These are phyloP conservation scores for Nicotiana tabacum DNA, from an alignment of 257 asterid species.

Conservation along the genomic window DNA sequence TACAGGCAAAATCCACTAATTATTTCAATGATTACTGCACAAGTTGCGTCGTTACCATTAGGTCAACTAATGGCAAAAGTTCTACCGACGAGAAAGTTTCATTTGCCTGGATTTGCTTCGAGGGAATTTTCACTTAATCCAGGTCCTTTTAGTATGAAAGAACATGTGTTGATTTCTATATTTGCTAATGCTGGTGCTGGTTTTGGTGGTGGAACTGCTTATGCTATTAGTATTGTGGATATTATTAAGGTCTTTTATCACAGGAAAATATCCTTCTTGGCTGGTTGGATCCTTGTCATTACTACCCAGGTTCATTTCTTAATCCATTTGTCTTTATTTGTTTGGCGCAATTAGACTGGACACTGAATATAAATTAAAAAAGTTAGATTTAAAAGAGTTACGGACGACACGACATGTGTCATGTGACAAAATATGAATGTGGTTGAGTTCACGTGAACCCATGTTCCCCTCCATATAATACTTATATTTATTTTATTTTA, in stretches of 20 bases:
- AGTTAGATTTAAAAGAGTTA: too few species aligned
- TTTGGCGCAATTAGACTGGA: too few species aligned
- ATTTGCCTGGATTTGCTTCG: conserved; percentile 39
- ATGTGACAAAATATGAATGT: too few species aligned
- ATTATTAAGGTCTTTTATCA: conserved; percentile 52
- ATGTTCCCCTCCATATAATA: too few species aligned
- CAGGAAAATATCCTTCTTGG: conserved; percentile 44
- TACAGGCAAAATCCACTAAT: conserved; percentile 43
- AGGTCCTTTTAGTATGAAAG: conserved; percentile 67
- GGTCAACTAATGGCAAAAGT: conserved; percentile 55
- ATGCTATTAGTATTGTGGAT: conserved; percentile 49
- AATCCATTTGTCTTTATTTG: too few species aligned
- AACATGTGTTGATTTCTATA: conserved; percentile 61
- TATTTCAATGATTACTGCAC: conserved; percentile 43
- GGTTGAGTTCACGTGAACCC: too few species aligned
- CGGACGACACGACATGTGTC: too few species aligned
- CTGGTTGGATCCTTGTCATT: conserved; percentile 51
- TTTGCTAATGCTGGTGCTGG: conserved; percentile 61
- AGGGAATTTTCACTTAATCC: conserved; percentile 54
- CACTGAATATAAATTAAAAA: too few species aligned
- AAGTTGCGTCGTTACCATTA: conserved; percentile 48
- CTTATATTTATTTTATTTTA: too few species aligned
- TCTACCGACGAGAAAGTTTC: conserved; percentile 38
- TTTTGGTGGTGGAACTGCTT: conserved; percentile 48
- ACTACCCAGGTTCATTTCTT: conserved; percentile 50